phyloP scores from a whole-genome alignment of 1,284 basidiomycete species.

The Malassezia sp. region DNA sequence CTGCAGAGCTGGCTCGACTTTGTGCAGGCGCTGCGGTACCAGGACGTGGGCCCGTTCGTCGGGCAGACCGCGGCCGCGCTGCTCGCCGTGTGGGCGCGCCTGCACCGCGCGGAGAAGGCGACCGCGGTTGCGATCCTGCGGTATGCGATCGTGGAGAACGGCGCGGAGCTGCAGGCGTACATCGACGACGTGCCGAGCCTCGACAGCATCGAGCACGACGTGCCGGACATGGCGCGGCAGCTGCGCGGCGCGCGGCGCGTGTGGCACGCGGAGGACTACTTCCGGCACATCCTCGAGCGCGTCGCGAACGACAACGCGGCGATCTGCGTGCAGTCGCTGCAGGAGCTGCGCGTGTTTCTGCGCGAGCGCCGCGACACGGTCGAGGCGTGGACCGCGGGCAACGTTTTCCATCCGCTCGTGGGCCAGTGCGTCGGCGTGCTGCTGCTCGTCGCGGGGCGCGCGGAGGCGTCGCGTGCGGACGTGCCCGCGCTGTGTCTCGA shows the following conservation, averaged over 20 bases:
- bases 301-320: constrained; percentile 69
- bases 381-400: constrained; percentile 44
- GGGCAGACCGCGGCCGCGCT: constrained; percentile 80
- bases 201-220: constrained; percentile 30
- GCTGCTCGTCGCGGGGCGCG: constrained; percentile 59
- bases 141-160: constrained; percentile 60
- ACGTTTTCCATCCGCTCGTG: constrained; percentile 67
- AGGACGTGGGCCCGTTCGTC: constrained; percentile 71
- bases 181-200: constrained; percentile 58
- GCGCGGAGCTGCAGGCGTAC: constrained; percentile 50
- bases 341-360: constrained; percentile 57
- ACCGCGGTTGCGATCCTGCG: constrained; percentile 58
- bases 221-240: constrained; percentile 38
- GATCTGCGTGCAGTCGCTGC: constrained; percentile 64
- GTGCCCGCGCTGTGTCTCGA: constrained; percentile 60
- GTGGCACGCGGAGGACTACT: constrained; percentile 50
- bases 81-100: constrained; percentile 63
- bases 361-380: constrained; percentile 23
- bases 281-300: constrained; percentile 65
- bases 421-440: constrained; percentile 62
- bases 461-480: constrained; percentile 52
- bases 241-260: constrained; percentile 39
- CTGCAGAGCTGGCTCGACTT: constrained; percentile 73
- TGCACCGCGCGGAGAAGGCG: constrained; percentile 54
- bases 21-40: constrained; percentile 58